A percentile compares a stretch with the other conserved stretches of the same genome.
Evolutionary conservation across 345 rosid species (phyloP).

Genomic region (Salix suchowensis): DNA sequence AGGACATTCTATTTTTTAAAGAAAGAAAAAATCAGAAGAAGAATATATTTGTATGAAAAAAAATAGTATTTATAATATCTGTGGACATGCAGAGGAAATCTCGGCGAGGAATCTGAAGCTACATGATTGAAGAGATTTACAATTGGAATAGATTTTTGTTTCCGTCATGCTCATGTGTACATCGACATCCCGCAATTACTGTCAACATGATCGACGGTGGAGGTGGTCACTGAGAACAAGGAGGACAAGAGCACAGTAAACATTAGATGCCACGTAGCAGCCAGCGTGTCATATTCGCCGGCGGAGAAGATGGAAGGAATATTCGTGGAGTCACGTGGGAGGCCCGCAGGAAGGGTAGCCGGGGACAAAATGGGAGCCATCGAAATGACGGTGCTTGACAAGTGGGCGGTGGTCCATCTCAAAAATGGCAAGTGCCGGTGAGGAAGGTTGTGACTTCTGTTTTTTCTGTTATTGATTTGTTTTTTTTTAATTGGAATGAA

Average conservation of each 20-base stretch:
- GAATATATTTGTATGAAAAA: neutral
- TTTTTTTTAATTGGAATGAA: too few relatives aligned
- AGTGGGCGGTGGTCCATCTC: neutral
- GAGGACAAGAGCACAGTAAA: neutral
- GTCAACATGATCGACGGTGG: conserved; percentile 10
- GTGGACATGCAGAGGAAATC: conserved; percentile 43
- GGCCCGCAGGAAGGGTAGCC: conserved; percentile 9
- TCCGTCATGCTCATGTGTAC: neutral
- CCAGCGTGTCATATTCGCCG: conserved; percentile 43
- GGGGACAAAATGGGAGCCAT: neutral
- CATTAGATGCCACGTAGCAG: conserved; percentile 10
- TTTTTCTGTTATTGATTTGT: too few relatives aligned
- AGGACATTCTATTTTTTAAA: neutral
- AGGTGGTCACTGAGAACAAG: neutral
- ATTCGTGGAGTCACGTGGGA: conserved; percentile 35
- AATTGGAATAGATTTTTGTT: neutral
- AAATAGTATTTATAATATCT: neutral
- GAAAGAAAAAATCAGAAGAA: neutral
- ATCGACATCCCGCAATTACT: neutral
- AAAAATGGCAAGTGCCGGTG: neutral
- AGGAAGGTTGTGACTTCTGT: too few relatives aligned
- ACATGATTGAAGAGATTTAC: conserved; percentile 14
- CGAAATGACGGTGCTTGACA: neutral
- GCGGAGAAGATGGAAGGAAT: conserved; percentile 12
- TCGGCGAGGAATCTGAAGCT: conserved; percentile 59